These are phyloP conservation scores for Annulohypoxylon nitens DNA, from an alignment of 495 filamentous ascomycete genomes.

Conservation along the genomic window DNA sequence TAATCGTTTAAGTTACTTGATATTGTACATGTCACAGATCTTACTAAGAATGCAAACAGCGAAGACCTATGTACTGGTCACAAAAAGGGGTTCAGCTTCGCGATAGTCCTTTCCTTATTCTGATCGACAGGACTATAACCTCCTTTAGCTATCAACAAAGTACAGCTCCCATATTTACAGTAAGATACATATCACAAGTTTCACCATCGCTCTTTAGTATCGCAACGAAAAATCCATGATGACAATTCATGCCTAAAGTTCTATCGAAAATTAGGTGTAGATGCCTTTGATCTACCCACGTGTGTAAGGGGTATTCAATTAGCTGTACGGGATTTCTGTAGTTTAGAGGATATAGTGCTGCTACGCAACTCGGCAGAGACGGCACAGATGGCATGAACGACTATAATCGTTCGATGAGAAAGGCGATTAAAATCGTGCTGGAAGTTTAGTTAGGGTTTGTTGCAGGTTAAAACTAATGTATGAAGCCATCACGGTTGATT, in stretches of 20 bases:
- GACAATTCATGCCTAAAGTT: not conserved
- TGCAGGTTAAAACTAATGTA: not conserved
- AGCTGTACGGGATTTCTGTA: not conserved
- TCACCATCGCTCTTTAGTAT: not conserved
- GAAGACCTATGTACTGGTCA: not conserved
- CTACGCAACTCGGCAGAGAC: not conserved
- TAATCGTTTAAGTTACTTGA: not conserved
- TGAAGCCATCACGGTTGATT: not conserved
- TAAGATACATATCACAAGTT: not conserved
- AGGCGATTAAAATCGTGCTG: not conserved
- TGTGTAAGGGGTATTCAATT: no score
- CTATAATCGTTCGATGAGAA: not conserved
- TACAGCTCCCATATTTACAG: not conserved
- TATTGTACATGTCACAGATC: not conserved
- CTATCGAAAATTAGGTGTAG: not conserved
- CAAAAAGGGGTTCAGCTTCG: not conserved
- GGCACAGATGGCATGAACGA: not conserved
- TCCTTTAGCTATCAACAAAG: not conserved
- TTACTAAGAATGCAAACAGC: not conserved
- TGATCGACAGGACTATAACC: not conserved
- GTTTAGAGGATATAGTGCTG: not conserved
- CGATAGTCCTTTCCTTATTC: not conserved
- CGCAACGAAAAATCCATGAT: not conserved
- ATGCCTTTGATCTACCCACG: not conserved
- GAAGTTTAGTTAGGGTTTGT: not conserved